These are phyloP conservation scores for Hypomyces perniciosus DNA, from an alignment of 2,329 filamentous ascomycete genomes.

Conservation along the genomic window DNA sequence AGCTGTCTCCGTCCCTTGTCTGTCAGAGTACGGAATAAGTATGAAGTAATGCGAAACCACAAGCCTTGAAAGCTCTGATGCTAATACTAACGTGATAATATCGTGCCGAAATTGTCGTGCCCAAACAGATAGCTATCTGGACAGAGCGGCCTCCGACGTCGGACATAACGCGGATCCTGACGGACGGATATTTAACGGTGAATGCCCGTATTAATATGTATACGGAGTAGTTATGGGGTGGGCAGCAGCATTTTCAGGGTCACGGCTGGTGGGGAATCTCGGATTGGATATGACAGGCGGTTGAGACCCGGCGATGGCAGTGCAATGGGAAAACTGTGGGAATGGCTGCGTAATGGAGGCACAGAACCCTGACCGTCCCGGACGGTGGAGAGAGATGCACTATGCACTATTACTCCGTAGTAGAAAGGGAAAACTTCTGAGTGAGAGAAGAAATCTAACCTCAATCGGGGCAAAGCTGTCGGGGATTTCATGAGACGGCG, in stretches of 20 bases:
- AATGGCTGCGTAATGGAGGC: background rate
- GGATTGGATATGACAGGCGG: too few species aligned
- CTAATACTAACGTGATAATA: background rate
- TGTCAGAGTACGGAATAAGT: too few species aligned
- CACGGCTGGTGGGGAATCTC: too few species aligned
- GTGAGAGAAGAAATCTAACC: conserved; percentile 11
- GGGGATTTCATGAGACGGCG: background rate
- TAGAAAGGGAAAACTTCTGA: background rate
- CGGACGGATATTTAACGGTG: background rate
- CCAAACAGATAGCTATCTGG: background rate
- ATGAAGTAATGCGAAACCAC: too few species aligned
- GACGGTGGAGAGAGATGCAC: background rate
- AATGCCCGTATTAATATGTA: too few species aligned
- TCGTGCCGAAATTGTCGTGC: background rate
- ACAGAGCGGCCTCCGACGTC: background rate
- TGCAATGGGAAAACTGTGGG: too few species aligned
- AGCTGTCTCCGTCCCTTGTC: too few species aligned
- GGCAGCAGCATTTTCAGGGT: background rate
- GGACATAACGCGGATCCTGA: background rate
- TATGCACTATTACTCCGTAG: too few species aligned
- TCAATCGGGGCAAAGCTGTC: background rate
- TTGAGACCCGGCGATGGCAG: too few species aligned
- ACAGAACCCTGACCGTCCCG: background rate
- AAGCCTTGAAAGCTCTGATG: too few species aligned
- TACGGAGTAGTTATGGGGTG: background rate